phyloP scores from a whole-genome alignment of 1,139 yeast genomes.

The Yamadazyma dendronema region DNA sequence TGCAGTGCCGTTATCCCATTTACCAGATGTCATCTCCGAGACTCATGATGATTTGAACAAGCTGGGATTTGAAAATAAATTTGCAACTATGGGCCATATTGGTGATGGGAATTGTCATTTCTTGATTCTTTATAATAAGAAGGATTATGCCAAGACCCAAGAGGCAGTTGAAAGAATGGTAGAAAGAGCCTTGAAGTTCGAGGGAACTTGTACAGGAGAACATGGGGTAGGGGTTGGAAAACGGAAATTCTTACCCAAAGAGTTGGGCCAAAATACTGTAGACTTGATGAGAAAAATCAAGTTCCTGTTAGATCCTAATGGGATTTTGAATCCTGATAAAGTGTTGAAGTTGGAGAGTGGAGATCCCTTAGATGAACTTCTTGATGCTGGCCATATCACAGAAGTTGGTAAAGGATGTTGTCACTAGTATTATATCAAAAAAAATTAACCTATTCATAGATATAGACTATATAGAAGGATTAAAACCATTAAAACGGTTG shows the following conservation, averaged over 20 bases:
- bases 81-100: slow-evolving; percentile 58
- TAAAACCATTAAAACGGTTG: no score
- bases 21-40: slow-evolving; percentile 48
- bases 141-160: slow-evolving; percentile 37
- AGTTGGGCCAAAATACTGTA: slow-evolving; percentile 36
- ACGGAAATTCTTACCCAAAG: slow-evolving; percentile 34
- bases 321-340: slow-evolving; percentile 46
- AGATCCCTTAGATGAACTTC: slow-evolving; percentile 34
- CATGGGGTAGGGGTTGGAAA: slow-evolving; percentile 51
- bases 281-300: slow-evolving; percentile 46
- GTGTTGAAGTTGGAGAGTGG: slow-evolving; percentile 37
- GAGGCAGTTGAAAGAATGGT: slow-evolving; percentile 50
- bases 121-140: slow-evolving; percentile 46
- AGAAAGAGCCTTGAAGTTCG: slow-evolving; percentile 40
- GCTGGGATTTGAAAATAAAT: slow-evolving; percentile 37
- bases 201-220: slow-evolving; percentile 49
- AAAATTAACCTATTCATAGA: no score
- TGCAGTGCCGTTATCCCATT: slow-evolving; percentile 56
- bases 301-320: slow-evolving; percentile 37
- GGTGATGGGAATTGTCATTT: slow-evolving; percentile 68
- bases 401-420: slow-evolving; percentile 10
- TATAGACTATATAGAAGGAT: no score
- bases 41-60: slow-evolving; percentile 46
- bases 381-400: slow-evolving; percentile 21
- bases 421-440: slow-evolving; percentile 1